Evolutionary conservation across 345 rosid species (phyloP), one percentile per base, ranked within the genome.

Genomic region (Murraya paniculata): DNA sequence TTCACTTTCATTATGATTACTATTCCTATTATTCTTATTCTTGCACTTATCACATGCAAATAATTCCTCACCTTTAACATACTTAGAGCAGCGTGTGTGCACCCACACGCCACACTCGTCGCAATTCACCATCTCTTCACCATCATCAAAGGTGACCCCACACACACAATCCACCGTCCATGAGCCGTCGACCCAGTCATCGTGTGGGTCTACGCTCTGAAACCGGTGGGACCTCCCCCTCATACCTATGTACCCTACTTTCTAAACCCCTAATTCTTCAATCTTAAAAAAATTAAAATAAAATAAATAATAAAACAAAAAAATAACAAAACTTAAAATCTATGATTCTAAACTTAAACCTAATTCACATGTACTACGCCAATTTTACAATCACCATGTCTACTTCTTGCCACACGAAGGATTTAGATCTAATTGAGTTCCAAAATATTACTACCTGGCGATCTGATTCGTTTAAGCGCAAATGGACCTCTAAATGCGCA

Each of bases 61-160:
- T 35, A 82, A 81, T 71, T 91, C 94, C 27, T 96, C 97, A 6
- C 94, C 92, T 83, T 94, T 94, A 22, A 89, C 94, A 35, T 92
- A 96, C 74, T 91, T 85, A 1, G 97, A 96, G 70, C 99, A 96
- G 64, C 98, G 92, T 6, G 99, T 94, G 81, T 96, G 99, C 45
- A 93, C 99, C 99, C 99, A 95, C 33, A 93, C 97, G 48, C 98
- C 97, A 69, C 98, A 96, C 83, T 93, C 99, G 14, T 94, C 99
- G 68, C 99, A 96, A 79, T 94, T 93, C 66, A 96, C 98, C 99
- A 96, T 96, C 90, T 96, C 98, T 79, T 94, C 94, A 16, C 99
- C 99, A 71, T 96, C 98, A 64, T 96, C 99, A 28, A 89, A 96
- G 72, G 83, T 90, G 58, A 96, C 98, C 36, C 99, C 97, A 68